Evolutionary conservation across 805 yeast species (phyloP).

Genomic region (Pichia exigua): DNA sequence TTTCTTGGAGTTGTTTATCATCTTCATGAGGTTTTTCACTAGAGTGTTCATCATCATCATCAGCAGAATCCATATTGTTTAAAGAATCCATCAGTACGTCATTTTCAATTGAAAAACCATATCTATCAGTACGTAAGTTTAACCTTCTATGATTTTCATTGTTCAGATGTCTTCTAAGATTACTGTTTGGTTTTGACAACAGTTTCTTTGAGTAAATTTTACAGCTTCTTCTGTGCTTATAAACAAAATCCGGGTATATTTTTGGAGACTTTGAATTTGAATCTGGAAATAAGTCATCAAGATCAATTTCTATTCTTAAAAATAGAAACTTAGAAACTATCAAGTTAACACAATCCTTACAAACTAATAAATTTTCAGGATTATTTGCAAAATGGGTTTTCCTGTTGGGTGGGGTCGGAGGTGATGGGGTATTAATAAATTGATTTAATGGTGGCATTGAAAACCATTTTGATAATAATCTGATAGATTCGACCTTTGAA

Average conservation of each 20-base stretch:
- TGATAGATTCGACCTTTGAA: conserved; percentile 20
- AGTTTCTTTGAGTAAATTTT: conserved; percentile 2
- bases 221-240: conserved; percentile 24
- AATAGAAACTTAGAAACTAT: conserved; percentile 24
- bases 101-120: neutral
- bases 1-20: no score
- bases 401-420: conserved; percentile 29
- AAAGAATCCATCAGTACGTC: neutral
- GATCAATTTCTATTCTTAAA: conserved; percentile 24
- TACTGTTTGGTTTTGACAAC: neutral
- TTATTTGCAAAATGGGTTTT: conserved; percentile 16
- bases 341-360: conserved; percentile 24
- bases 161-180: neutral
- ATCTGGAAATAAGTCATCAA: conserved; percentile 19
- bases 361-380: conserved; percentile 28
- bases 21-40: neutral
- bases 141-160: neutral
- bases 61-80: neutral
- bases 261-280: neutral
- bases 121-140: neutral
- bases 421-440: conserved; percentile 25
- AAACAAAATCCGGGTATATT: conserved; percentile 23
- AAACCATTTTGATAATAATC: conserved; percentile 29
- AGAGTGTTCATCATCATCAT: neutral
- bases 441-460: conserved; percentile 31